phyloP scores from a whole-genome alignment of 2,329 filamentous ascomycete species.

The Phaeosphaeriaceae sp. region DNA sequence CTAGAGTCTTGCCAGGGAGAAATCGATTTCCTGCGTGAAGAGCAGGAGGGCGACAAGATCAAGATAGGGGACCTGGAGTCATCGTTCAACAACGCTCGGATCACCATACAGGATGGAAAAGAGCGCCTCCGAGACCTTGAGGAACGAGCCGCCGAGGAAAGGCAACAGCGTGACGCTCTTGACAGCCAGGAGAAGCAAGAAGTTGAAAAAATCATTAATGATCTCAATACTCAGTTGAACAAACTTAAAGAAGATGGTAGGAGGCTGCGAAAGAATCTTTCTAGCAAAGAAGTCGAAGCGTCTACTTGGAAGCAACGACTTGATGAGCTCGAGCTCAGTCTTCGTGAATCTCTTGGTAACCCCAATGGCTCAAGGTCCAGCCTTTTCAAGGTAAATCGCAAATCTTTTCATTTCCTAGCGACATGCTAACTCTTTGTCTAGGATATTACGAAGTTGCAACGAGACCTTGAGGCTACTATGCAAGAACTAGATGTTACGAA shows the following conservation, averaged over 20 bases:
- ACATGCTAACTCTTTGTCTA: conserved; percentile 44
- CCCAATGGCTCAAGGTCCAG: conserved; percentile 84
- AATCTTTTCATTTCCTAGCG: conserved; percentile 5
- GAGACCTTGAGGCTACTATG: conserved; percentile 82
- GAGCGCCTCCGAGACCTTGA: conserved; percentile 64
- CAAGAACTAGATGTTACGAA: conserved; percentile 82
- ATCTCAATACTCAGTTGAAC: conserved; percentile 84
- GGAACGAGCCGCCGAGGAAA: conserved; percentile 76
- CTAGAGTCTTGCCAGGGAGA: conserved; percentile 92
- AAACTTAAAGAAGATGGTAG: conserved; percentile 85
- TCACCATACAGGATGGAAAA: conserved; percentile 81
- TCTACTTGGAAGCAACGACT: conserved; percentile 90
- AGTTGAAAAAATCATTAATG: conserved; percentile 89
- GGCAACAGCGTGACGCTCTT: conserved; percentile 84
- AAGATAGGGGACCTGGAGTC: conserved; percentile 94
- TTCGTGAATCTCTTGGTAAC: conserved; percentile 87
- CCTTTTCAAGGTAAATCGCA: conserved; percentile 70
- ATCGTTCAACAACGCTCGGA: conserved; percentile 77
- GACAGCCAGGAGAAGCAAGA: conserved; percentile 92
- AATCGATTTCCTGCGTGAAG: conserved; percentile 92
- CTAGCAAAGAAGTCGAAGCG: conserved; percentile 84
- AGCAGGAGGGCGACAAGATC: conserved; percentile 97
- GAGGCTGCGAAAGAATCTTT: conserved; percentile 80
- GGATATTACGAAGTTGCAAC: conserved; percentile 86
- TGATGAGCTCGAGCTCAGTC: conserved; percentile 85